Conservation (phyloP, 2,329 filamentous ascomycete species). For the Xylaria sp. region DNA sequence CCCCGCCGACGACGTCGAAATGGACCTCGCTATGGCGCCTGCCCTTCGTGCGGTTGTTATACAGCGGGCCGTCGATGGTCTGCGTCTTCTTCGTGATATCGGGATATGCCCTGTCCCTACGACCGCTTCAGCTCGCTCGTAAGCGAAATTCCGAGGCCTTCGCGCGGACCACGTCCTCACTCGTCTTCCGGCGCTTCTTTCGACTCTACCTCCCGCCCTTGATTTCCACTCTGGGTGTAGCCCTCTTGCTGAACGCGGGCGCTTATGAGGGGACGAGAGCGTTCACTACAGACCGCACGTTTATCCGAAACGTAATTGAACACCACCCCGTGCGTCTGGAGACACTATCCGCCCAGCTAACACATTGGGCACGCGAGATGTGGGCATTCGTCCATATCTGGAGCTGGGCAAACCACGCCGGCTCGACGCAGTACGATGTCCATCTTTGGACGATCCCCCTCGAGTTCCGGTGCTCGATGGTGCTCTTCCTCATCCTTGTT, state of each 20-base stretch:
- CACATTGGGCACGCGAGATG: slow-evolving; percentile 60
- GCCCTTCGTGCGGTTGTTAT: slow-evolving; percentile 64
- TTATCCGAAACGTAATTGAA: slow-evolving; percentile 61
- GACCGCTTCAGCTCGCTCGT: slow-evolving; percentile 58
- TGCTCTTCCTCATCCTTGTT: slow-evolving; percentile 64
- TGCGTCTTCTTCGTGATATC: slow-evolving; percentile 71
- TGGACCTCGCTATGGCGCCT: slow-evolving; percentile 60
- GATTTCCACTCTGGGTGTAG: slow-evolving; percentile 60
- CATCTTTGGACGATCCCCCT: slow-evolving; percentile 72
- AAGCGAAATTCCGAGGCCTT: slow-evolving; percentile 47
- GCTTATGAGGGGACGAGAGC: slow-evolving; percentile 60
- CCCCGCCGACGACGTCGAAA: slow-evolving; percentile 40
- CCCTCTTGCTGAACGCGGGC: slow-evolving; percentile 57
- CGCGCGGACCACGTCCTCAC: slow-evolving; percentile 58
- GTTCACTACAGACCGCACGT: slow-evolving; percentile 56
- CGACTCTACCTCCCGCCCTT: slow-evolving; percentile 63
- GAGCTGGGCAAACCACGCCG: slow-evolving; percentile 59
- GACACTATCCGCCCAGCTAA: slow-evolving; percentile 53
- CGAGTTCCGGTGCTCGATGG: slow-evolving; percentile 67
- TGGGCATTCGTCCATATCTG: slow-evolving; percentile 62
- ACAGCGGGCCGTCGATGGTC: slow-evolving; percentile 66
- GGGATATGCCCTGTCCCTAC: slow-evolving; percentile 68
- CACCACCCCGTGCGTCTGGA: slow-evolving; percentile 55
- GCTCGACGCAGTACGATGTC: slow-evolving; percentile 63
- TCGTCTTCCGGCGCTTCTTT: slow-evolving; percentile 62